phyloP scores from a whole-genome alignment of 164 flowering plant genomes.

The grape (Vitis vinifera) region DNA sequence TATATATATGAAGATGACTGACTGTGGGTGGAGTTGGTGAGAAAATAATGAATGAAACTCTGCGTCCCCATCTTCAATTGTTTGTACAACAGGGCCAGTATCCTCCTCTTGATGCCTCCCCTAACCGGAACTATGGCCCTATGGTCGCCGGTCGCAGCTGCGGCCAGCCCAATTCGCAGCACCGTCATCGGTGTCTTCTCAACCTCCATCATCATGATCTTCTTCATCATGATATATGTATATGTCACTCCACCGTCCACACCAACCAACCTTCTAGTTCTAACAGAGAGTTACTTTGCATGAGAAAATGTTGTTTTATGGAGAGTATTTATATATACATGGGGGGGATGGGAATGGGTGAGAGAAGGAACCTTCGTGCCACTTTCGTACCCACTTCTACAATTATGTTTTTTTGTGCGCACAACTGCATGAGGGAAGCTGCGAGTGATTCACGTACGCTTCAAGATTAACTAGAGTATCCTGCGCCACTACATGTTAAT shows the following conservation, averaged over 20 bases:
- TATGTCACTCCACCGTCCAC: too few species aligned
- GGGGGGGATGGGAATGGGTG: not conserved
- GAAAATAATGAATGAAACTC: not conserved
- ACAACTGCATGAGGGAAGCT: too few species aligned
- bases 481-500: too few species aligned
- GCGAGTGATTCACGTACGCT: too few species aligned
- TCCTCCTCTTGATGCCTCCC: conserved; percentile 26
- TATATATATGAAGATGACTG: not conserved
- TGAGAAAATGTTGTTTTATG: not conserved
- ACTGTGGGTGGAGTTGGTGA: not conserved
- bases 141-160: too few species aligned
- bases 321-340: not conserved
- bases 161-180: too few species aligned
- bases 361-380: conserved; percentile 20
- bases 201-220: not conserved
- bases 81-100: conserved; percentile 6
- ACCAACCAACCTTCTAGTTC: too few species aligned
- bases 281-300: not conserved
- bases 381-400: conserved; percentile 8
- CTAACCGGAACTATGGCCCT: conserved; percentile 8
- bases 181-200: too few species aligned
- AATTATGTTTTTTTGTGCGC: too few species aligned
- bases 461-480: too few species aligned
- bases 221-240: not conserved
- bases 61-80: not conserved